Conservation (phyloP, 768 basidiomycete species). For the Lactarius quietus region DNA sequence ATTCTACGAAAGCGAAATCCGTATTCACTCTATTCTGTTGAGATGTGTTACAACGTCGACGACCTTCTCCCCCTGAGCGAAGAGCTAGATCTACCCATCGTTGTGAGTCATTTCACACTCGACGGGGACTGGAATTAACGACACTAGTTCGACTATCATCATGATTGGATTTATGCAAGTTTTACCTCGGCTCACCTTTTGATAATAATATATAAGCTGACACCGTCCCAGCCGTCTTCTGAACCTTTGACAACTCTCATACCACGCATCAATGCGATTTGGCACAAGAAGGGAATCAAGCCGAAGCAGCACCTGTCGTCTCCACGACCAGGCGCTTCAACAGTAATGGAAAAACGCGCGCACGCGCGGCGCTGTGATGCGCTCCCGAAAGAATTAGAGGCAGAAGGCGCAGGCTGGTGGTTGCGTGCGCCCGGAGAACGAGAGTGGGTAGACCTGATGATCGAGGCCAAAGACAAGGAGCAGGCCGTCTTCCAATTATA, state of each 20-base stretch:
- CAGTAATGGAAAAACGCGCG: slow-evolving; percentile 80
- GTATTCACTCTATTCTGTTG: not conserved
- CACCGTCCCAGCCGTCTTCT: slow-evolving; percentile 32
- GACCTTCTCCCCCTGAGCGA: slow-evolving; percentile 86
- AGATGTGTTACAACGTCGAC: slow-evolving; percentile 85
- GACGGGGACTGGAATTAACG: slow-evolving; percentile 29
- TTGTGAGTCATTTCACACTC: slow-evolving; percentile 55
- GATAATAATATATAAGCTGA: not conserved
- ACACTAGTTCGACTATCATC: slow-evolving; percentile 63
- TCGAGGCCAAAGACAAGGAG: slow-evolving; percentile 91
- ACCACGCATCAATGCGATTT: slow-evolving; percentile 69
- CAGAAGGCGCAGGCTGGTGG: slow-evolving; percentile 24
- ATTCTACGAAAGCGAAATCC: not conserved
- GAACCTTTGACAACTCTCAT: slow-evolving; percentile 63
- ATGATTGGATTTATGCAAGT: slow-evolving; percentile 56
- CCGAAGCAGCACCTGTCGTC: slow-evolving; percentile 94
- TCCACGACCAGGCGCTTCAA: slow-evolving; percentile 78
- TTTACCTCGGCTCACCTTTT: slow-evolving; percentile 45
- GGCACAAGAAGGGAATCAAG: slow-evolving; percentile 68
- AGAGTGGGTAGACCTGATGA: slow-evolving; percentile 70
- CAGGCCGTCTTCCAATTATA: slow-evolving; percentile 88
- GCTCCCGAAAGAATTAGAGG: slow-evolving; percentile 67
- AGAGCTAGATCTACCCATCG: slow-evolving; percentile 59
- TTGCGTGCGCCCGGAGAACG: slow-evolving; percentile 14
- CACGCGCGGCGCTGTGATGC: slow-evolving; percentile 79